These are phyloP conservation scores for Neocallimastix lanati DNA, from an alignment of 192 early-diverging fungal genomes.

Conservation along the genomic window DNA sequence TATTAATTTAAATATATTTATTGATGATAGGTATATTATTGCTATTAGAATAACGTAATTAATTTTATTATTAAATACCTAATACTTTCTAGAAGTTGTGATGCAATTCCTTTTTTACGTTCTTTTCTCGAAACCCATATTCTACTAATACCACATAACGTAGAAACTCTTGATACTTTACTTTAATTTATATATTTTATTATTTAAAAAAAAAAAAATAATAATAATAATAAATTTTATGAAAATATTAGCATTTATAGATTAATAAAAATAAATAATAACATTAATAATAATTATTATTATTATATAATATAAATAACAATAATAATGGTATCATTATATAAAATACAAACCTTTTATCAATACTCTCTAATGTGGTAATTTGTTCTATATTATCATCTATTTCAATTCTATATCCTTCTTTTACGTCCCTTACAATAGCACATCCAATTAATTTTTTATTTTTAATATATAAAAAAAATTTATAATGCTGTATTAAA, in stretches of 20 bases:
- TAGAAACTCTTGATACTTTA: not conserved
- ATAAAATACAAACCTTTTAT: not conserved
- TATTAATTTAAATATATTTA: too few relatives aligned
- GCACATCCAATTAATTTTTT: constrained; percentile 7
- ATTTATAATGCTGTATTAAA: not conserved
- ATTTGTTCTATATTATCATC: not conserved
- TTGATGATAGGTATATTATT: too few relatives aligned
- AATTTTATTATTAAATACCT: too few relatives aligned
- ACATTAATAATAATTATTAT: too few relatives aligned
- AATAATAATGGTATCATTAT: too few relatives aligned
- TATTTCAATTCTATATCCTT: not conserved
- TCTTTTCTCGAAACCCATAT: constrained; percentile 11
- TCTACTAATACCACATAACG: constrained; percentile 10
- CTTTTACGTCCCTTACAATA: not conserved
- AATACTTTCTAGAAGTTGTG: constrained; percentile 6
- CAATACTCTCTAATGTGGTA: not conserved
- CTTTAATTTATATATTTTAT: too few relatives aligned
- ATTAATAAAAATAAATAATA: too few relatives aligned
- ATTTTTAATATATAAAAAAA: constrained; percentile 5
- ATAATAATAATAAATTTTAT: too few relatives aligned
- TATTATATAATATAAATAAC: not conserved
- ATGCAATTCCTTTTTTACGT: constrained; percentile 7
- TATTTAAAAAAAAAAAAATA: too few relatives aligned
- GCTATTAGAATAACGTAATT: too few relatives aligned
- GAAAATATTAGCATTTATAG: too few relatives aligned